phyloP scores from a whole-genome alignment of 2,329 filamentous ascomycete genomes.

The Curvularia eragrostidis region DNA sequence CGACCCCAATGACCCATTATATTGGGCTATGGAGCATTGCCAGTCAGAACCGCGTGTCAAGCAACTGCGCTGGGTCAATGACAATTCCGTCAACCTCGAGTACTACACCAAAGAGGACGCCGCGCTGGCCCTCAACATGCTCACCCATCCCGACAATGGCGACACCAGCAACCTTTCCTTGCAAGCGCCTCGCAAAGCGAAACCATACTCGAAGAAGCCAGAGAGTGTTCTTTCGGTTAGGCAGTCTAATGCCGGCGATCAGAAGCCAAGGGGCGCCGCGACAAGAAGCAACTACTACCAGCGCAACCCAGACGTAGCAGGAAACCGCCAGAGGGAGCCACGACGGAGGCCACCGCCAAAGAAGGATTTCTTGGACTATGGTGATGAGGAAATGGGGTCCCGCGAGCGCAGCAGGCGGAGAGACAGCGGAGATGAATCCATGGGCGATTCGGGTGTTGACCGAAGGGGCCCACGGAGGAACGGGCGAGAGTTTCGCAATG shows the following conservation, averaged over 20 bases:
- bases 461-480: constrained; percentile 35
- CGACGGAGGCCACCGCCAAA: constrained; percentile 59
- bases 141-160: constrained; percentile 59
- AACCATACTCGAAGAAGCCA: constrained; percentile 71
- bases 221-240: constrained; percentile 75
- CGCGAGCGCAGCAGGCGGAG: constrained; percentile 30
- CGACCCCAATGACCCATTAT: constrained; percentile 78
- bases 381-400: constrained; percentile 33
- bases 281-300: constrained; percentile 90
- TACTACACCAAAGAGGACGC: constrained; percentile 67
- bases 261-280: constrained; percentile 79
- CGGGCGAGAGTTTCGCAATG: constrained; percentile 27
- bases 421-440: constrained; percentile 70
- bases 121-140: constrained; percentile 59
- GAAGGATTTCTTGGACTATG: constrained; percentile 40
- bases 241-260: constrained; percentile 75
- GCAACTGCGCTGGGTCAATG: constrained; percentile 90
- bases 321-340: constrained; percentile 59
- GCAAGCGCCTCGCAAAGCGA: constrained; percentile 68
- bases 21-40: constrained; percentile 74
- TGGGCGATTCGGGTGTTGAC: constrained; percentile 69
- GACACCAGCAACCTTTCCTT: constrained; percentile 56
- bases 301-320: constrained; percentile 84
- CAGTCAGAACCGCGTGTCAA: constrained; percentile 60
- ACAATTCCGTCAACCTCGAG: constrained; percentile 85